Base-by-base conservation (phyloP, 1,139 yeast species). In the Taphrina populina region DNA sequence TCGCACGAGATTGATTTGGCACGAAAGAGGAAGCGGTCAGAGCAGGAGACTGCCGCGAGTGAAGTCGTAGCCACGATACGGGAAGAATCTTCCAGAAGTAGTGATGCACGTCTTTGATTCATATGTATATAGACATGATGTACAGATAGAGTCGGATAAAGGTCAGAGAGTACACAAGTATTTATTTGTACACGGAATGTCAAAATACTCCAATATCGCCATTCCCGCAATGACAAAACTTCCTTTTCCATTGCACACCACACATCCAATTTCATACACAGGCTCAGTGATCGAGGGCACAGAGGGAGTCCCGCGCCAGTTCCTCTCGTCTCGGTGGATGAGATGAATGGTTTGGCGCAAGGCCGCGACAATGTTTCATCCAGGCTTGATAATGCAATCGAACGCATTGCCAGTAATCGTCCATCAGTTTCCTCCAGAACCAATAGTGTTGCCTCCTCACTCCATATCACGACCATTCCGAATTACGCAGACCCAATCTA, bases 1-100 rank as follows among this genome's bases (percentile, higher is more conserved):
- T 43, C 47, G 3, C 47, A 29, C 37, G 47, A 43, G 47, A 43
- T 43, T 29, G 47, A 43, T 21, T 7, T 26, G 33, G 47, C 47
- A n/a, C 29, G 47, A 27, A 43, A 43, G 47, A 43, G 47, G 37
- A 43, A 43, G 26, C 47, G 47, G 15, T 23, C 8, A 7, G 35
- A 29, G 27, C 47, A 43, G 15, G 47, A 30, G 37, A 30, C 33
- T 7, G 3, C 13, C 26, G 26, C 47, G 8, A 30, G 47, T 19
- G 47, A 30, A 10, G 36, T 37, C 10, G 23, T 19, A 13, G 36
- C 47, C 29, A 43, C 36, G 8, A 43, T 43, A 10, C 26, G 23
- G 2, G 47, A 43, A 20, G 36, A 33, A 19, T 6, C 13, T 33
- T n/a, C 36, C 13, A 13, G n/a, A n/a, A 27, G 11, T 8, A 8